Evolutionary conservation across 2,329 filamentous ascomycete genomes (phyloP), one percentile per base, ranked within the genome.

Genomic region (Sporothrix brunneoviolacea): DNA sequence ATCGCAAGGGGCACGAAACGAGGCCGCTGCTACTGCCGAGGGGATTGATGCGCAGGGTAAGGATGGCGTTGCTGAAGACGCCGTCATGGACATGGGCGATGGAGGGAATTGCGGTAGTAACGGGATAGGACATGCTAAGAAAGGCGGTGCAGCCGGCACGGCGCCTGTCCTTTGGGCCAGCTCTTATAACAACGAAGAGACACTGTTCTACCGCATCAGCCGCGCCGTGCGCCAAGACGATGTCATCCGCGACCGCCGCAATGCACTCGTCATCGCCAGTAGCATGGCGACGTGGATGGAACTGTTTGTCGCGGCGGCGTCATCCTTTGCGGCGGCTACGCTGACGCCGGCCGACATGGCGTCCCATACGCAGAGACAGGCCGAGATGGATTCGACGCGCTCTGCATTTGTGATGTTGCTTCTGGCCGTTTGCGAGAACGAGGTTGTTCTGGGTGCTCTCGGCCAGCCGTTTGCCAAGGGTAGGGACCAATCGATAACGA

Each of bases 191-290:
- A 66, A 85, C 0, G 93, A 98, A 64, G 95, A 96, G 69, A 84
- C 93, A 45, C 88, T 97, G 68, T 85, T 96, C 62, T 94, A 95
- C 66, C 83, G 91, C 4, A 89, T 98, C 45, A 88, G 89, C 3
- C 95, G 94, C 68, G 86, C 84, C 0, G 90, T 97, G 45, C 85
- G 74, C 2, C 70, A 77, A 42, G 77, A 74, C 0, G 65, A 62
- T 1, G 73, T 70, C 2, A 76, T 81, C 42, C 67, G 63, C 51
- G 69, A 68, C 21, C 60, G 65, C 15, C 63, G 70, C 24, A 72
- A 76, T n/a, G 77, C 74, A 0, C 58, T 81, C 8, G 68, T 74
- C 18, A 63, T 81, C 33, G 70, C 75, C 21, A 66, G 66, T 48
- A 64, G 75, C 38, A 70, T 80, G 50, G 75, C 75, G 18, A 70